phyloP scores from a whole-genome alignment of 495 filamentous ascomycete species.

The Glarea lozoyensis region DNA sequence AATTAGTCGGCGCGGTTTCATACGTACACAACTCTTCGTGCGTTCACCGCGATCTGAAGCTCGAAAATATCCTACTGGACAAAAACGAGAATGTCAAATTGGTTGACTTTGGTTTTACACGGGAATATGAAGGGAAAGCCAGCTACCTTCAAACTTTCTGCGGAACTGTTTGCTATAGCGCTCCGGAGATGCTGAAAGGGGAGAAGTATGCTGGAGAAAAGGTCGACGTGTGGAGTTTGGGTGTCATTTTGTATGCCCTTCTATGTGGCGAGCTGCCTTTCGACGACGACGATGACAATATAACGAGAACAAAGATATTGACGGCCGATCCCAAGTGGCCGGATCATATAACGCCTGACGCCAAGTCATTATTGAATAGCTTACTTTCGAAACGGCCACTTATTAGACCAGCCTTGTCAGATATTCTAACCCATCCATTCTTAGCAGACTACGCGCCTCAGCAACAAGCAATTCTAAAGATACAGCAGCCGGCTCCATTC shows the following conservation, averaged over 20 bases:
- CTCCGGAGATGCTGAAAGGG: conserved; percentile 95
- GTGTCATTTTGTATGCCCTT: conserved; percentile 90
- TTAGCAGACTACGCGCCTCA: conserved; percentile 79
- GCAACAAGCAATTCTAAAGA: conserved; percentile 82
- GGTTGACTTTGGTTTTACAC: conserved; percentile 97
- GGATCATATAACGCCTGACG: conserved; percentile 67
- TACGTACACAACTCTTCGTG: conserved; percentile 95
- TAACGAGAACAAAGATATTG: conserved; percentile 79
- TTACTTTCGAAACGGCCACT: conserved; percentile 85
- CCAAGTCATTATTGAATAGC: conserved; percentile 61
- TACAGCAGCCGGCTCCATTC: conserved; percentile 77
- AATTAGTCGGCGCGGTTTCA: conserved; percentile 88
- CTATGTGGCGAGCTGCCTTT: conserved; percentile 90
- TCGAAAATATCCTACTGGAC: conserved; percentile 95
- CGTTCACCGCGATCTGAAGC: conserved; percentile 92
- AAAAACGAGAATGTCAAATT: conserved; percentile 97
- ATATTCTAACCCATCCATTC: conserved; percentile 84
- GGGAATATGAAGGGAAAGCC: conserved; percentile 91
- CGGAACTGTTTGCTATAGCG: conserved; percentile 94
- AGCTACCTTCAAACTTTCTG: conserved; percentile 97
- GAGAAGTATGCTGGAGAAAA: conserved; percentile 97
- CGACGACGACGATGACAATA: conserved; percentile 84
- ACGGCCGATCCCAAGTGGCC: conserved; percentile 77
- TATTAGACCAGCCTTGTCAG: conserved; percentile 72
- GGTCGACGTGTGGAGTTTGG: conserved; percentile 96